Evolutionary conservation across 2,329 filamentous ascomycete species (phyloP).

Genomic region (Dactylellina sp.): DNA sequence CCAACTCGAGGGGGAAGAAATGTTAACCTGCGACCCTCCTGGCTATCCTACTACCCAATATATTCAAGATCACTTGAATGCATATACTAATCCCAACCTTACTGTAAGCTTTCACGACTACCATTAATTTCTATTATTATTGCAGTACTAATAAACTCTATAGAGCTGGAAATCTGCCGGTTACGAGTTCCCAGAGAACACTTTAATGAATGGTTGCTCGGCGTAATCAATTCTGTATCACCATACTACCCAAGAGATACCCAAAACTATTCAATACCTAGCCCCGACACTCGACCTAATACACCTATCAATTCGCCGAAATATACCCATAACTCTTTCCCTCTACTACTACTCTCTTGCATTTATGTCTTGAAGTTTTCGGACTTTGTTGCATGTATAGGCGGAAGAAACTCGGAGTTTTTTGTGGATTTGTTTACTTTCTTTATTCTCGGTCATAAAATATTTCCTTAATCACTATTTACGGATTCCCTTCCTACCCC

Average conservation of each 20-base stretch:
- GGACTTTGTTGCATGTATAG: constrained; percentile 18
- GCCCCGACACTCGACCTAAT: constrained; percentile 1
- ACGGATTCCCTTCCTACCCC: not conserved
- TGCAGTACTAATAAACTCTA: not conserved
- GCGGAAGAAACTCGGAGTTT: constrained; percentile 41
- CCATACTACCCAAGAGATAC: constrained; percentile 1
- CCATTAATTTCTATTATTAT: not conserved
- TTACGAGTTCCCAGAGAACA: constrained; percentile 50
- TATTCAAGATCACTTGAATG: constrained; percentile 72
- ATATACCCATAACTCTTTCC: not conserved
- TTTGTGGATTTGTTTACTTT: constrained; percentile 15
- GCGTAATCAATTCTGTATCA: constrained; percentile 24
- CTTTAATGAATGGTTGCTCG: constrained; percentile 46
- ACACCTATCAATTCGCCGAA: not conserved
- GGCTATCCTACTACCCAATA: constrained; percentile 76
- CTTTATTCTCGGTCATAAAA: not conserved
- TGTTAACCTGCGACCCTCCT: constrained; percentile 75
- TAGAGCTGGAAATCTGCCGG: constrained; percentile 53
- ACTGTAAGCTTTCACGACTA: constrained; percentile 70
- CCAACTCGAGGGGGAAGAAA: constrained; percentile 67
- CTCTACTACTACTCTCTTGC: not conserved
- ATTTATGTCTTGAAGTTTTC: not conserved
- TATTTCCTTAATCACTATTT: not conserved
- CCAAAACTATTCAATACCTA: not conserved
- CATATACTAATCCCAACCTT: constrained; percentile 74